A percentile compares a stretch with the other conserved stretches of the same genome.
These are phyloP conservation scores for Hsuehochloa calcarea DNA, from an alignment of 176 grass and related monocot genomes.

Conservation along the genomic window DNA sequence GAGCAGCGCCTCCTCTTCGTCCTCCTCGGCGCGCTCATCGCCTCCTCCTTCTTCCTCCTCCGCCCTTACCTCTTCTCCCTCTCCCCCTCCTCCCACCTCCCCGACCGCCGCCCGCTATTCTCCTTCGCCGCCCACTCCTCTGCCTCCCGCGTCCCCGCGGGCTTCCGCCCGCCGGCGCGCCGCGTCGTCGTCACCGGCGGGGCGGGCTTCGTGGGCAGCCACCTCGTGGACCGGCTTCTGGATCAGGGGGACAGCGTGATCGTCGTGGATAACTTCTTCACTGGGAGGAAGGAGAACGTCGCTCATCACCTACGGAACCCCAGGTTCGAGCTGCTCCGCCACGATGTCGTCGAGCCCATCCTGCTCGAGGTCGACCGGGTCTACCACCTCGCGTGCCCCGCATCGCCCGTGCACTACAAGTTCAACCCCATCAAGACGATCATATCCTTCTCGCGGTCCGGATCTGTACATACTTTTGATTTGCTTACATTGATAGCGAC, in stretches of 20 bases:
- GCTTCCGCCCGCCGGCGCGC: constrained; percentile 38
- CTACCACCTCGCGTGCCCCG: constrained; percentile 91
- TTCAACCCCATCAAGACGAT: constrained; percentile 86
- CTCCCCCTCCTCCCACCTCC: constrained; percentile 14
- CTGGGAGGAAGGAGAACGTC: constrained; percentile 77
- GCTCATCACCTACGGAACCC: constrained; percentile 77
- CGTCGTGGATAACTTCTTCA: constrained; percentile 94
- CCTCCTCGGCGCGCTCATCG: constrained; percentile 87
- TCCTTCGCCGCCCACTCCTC: constrained; percentile 28
- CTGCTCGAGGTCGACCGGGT: constrained; percentile 90
- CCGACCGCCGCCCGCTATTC: constrained; percentile 35
- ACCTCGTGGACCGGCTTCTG: constrained; percentile 87
- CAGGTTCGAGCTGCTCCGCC: constrained; percentile 91
- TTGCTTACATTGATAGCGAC: constrained; percentile 23
- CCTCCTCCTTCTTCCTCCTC: constrained; percentile 93
- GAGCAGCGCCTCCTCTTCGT: constrained; percentile 97
- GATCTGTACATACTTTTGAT: constrained; percentile 37
- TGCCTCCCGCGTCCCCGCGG: constrained; percentile 32
- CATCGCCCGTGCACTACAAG: constrained; percentile 84
- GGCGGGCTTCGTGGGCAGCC: constrained; percentile 83
- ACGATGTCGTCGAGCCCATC: constrained; percentile 89
- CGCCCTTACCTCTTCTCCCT: constrained; percentile 69
- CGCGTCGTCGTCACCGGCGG: constrained; percentile 86
- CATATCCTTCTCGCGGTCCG: constrained; percentile 48
- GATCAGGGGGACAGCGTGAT: constrained; percentile 85